A percentile compares a stretch with the other conserved stretches of the same genome.
Evolutionary conservation across 257 asterid species (phyloP).

Genomic region (Ocimum tenuiflorum): DNA sequence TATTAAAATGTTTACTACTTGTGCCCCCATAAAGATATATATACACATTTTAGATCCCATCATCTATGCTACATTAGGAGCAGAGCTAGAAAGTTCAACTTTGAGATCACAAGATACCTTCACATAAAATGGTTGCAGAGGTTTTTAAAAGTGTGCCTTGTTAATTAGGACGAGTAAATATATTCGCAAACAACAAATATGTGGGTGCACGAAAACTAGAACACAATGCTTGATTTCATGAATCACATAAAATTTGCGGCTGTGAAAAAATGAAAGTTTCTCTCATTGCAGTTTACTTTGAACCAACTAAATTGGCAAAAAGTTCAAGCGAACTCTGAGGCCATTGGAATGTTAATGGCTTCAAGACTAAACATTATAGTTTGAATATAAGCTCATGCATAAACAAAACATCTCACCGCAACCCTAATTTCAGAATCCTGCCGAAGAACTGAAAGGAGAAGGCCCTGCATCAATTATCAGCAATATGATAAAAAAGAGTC

Average conservation of each 20-base stretch:
- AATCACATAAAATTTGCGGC: neutral
- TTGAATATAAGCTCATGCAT: slow-evolving; percentile 5
- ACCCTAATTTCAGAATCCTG: slow-evolving; percentile 81
- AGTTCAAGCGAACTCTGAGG: neutral
- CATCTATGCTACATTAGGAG: neutral
- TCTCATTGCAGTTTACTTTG: neutral
- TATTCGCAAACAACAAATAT: neutral
- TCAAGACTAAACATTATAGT: neutral
- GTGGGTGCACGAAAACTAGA: neutral
- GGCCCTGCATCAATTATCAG: slow-evolving; percentile 57
- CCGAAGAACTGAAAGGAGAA: slow-evolving; percentile 76
- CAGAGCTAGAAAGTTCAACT: neutral
- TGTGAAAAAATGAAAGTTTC: neutral
- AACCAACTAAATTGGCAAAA: neutral
- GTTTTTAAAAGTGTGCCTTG: neutral
- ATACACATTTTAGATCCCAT: neutral
- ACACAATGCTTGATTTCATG: neutral
- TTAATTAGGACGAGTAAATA: neutral
- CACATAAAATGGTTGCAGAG: slow-evolving; percentile 5
- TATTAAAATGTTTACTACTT: neutral
- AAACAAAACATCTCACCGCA: slow-evolving; percentile 56
- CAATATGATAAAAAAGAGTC: slow-evolving; percentile 8
- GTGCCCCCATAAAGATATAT: neutral
- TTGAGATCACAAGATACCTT: neutral
- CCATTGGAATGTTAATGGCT: neutral